Percentiles rank a stretch among this genome's conserved stretches.
These are phyloP conservation scores for Lepidium sativum DNA, from an alignment of 345 rosid species.

Conservation along the genomic window DNA sequence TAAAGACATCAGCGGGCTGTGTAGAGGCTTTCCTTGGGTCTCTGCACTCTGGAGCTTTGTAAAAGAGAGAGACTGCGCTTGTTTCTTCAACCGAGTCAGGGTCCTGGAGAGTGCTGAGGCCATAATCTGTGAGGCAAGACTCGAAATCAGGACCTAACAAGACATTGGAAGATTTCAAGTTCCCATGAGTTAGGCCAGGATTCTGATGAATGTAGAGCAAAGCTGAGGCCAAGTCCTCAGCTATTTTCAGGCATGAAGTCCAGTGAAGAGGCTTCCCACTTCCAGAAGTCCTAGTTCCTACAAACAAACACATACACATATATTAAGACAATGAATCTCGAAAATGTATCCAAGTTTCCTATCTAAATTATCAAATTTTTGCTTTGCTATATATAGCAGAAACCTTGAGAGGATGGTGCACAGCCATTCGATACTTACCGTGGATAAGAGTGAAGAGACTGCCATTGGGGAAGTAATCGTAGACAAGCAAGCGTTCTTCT, in stretches of 20 bases:
- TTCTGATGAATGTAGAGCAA: slow-evolving; percentile 84
- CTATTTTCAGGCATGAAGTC: slow-evolving; percentile 97
- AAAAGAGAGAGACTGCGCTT: slow-evolving; percentile 65
- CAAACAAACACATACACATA: not conserved
- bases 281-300: slow-evolving; percentile 78
- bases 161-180: slow-evolving; percentile 82
- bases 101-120: slow-evolving; percentile 57
- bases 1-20: slow-evolving; percentile 83
- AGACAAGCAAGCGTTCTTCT: slow-evolving; percentile 87
- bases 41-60: slow-evolving; percentile 79
- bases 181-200: slow-evolving; percentile 78
- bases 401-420: not conserved
- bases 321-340: not conserved
- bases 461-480: slow-evolving; percentile 95
- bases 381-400: not conserved
- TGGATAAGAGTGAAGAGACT: slow-evolving; percentile 91
- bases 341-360: not conserved
- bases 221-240: slow-evolving; percentile 87
- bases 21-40: slow-evolving; percentile 53
- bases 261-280: slow-evolving; percentile 97
- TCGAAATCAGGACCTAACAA: slow-evolving; percentile 86
- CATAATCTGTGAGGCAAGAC: slow-evolving; percentile 91
- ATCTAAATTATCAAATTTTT: not conserved
- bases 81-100: slow-evolving; percentile 68
- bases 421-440: slow-evolving; percentile 38